These are phyloP conservation scores for Sporothrix pseudoabietina DNA, from an alignment of 2,329 filamentous ascomycete species.

Conservation along the genomic window DNA sequence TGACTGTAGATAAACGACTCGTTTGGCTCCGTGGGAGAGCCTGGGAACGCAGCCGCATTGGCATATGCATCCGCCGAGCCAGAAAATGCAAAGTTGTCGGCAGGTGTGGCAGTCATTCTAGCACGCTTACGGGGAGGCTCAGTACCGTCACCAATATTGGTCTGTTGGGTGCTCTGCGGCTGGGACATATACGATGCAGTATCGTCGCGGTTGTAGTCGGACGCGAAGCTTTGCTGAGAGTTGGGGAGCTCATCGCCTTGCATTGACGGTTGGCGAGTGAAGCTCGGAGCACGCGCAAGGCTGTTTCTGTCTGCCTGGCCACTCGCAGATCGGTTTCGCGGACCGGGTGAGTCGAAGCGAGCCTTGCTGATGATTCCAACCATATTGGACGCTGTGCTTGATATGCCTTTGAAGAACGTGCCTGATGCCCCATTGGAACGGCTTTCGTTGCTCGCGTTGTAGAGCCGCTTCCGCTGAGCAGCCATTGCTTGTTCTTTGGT, in stretches of 20 bases:
- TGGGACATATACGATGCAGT: conserved; percentile 67
- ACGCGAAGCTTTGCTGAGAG: conserved; percentile 82
- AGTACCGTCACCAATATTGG: conserved; percentile 58
- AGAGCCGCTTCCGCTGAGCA: conserved; percentile 87
- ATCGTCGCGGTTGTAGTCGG: conserved; percentile 76
- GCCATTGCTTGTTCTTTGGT: conserved; percentile 99
- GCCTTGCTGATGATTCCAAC: conserved; percentile 97
- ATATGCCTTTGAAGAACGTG: conserved; percentile 97
- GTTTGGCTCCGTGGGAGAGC: conserved; percentile 78
- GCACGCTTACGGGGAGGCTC: conserved; percentile 85
- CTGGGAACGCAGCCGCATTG: conserved; percentile 54
- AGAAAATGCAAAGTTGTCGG: conserved; percentile 58
- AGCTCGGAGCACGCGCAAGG: conserved; percentile 66
- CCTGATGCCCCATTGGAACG: conserved; percentile 69
- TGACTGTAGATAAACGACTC: conserved; percentile 74
- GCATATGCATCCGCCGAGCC: conserved; percentile 46
- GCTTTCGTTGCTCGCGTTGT: conserved; percentile 72
- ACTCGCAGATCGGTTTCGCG: conserved; percentile 53
- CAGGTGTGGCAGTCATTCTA: conserved; percentile 57
- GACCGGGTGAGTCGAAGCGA: conserved; percentile 83
- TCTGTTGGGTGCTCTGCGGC: conserved; percentile 42
- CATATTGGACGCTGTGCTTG: conserved; percentile 85
- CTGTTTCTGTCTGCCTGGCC: conserved; percentile 48
- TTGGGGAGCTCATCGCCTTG: conserved; percentile 72
- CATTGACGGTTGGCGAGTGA: conserved; percentile 71